Evolutionary conservation across 169 alveolate species (phyloP), one percentile per base, ranked within the genome.

Genomic region (Cryptosporidium andersoni): DNA sequence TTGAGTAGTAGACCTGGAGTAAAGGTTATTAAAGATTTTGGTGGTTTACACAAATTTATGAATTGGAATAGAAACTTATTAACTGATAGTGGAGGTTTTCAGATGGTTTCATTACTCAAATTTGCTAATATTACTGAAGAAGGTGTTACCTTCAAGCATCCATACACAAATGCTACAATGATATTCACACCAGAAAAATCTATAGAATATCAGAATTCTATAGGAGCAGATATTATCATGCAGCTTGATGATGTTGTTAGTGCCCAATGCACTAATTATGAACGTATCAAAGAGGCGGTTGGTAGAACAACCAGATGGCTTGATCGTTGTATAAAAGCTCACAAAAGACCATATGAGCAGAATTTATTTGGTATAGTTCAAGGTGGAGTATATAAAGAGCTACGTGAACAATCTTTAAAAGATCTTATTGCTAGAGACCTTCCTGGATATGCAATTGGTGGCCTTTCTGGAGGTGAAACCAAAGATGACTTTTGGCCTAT

Each of bases 381-480:
- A 90, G 99, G 99, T 45, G 99, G 99, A 25, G 89, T 96, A 42
- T 94, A 95, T 89, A 89, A 90, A 4, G 93, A 94, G 8, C 89
- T 97, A 55, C 88, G 99, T 65, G 92, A 91, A 64, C 81, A 81
- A 45, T 92, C 96, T 16, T 89, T 96, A 53, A 93, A 91, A 64
- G 94, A 88, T 49, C 90, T 96, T 88, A 90, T 92, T 51, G 74
- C 82, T 37, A 92, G 97, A 89, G 91, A 96, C 66, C 91, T 95
- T 42, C 97, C 98, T 14, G 99, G 99, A 5, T 97, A 95, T 90
- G 99, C 99, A 39, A 96, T 98, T 36, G 99, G 99, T 0, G 99
- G 99, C 1, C 94, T 98, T 52, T 94, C 98, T 8, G 99, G 99
- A 25, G 99, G 99, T 1, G 99, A 98, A 90, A 95, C 93, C 65